A percentile compares a stretch with the other conserved stretches of the same genome.
These are phyloP conservation scores for Colletotrichum zoysiae DNA, from an alignment of 2,329 filamentous ascomycete species.

Conservation along the genomic window DNA sequence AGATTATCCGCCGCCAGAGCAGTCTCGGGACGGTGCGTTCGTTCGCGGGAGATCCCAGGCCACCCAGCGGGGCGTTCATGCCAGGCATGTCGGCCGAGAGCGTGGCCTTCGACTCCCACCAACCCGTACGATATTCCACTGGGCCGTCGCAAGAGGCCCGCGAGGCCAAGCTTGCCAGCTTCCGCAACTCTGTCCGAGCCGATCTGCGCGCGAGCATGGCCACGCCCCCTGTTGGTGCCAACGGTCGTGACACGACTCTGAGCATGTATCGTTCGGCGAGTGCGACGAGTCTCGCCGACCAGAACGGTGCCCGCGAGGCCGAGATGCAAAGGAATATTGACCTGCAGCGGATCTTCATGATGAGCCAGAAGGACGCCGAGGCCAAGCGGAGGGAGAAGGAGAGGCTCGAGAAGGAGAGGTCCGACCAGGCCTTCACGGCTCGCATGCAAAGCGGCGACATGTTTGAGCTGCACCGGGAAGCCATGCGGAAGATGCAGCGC, in stretches of 20 bases:
- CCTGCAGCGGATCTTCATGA: conserved; percentile 66
- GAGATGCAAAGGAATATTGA: conserved; percentile 64
- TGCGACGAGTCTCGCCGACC: conserved; percentile 45
- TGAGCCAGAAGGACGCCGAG: conserved; percentile 73
- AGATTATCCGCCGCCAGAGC: conserved; percentile 67
- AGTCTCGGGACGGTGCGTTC: conserved; percentile 52
- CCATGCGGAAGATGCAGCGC: conserved; percentile 82
- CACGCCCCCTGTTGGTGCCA: conserved; percentile 46
- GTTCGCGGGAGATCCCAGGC: conserved; percentile 25
- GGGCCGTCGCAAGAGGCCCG: conserved; percentile 59
- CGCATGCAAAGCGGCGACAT: conserved; percentile 82
- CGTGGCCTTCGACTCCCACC: conserved; percentile 65
- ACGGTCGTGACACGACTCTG: conserved; percentile 56
- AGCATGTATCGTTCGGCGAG: conserved; percentile 44
- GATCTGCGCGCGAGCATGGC: conserved; percentile 65
- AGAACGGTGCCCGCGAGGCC: conserved; percentile 51
- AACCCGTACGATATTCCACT: conserved; percentile 62
- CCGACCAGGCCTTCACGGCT: conserved; percentile 76
- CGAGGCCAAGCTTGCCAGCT: conserved; percentile 73
- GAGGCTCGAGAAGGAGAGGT: conserved; percentile 67
- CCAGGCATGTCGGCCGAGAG: conserved; percentile 47
- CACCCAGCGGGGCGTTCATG: conserved; percentile 18
- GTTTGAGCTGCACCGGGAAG: conserved; percentile 81
- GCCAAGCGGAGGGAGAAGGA: conserved; percentile 71
- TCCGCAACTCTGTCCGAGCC: conserved; percentile 74